Conservation (phyloP, 2,329 filamentous ascomycete genomes). For the Epicoccum nigrum region DNA sequence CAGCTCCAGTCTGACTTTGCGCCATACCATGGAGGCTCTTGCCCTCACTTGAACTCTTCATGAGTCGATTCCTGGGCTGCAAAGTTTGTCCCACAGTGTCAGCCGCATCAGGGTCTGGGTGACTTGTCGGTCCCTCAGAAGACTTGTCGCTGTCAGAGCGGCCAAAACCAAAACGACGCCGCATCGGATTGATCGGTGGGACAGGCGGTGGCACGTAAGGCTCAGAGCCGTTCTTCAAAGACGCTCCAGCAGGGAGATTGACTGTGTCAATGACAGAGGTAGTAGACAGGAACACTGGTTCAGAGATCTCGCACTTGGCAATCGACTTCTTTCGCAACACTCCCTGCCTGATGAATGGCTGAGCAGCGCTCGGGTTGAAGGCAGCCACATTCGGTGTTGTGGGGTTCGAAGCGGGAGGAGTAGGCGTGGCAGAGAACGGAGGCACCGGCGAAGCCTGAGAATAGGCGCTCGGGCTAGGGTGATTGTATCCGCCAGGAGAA, state of each 20-base stretch:
- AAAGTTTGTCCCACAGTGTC: conserved; percentile 43
- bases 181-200: conserved; percentile 65
- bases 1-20: conserved; percentile 30
- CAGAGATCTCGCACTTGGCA: conserved; percentile 67
- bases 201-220: conserved; percentile 52
- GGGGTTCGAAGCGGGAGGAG: conserved; percentile 58
- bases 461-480: conserved; percentile 38
- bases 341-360: conserved; percentile 35
- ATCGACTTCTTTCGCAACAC: conserved; percentile 61
- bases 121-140: conserved; percentile 46
- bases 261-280: conserved; percentile 66
- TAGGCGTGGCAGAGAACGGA: conserved; percentile 59
- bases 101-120: conserved; percentile 46
- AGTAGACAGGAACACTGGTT: conserved; percentile 60
- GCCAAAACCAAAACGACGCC: conserved; percentile 56
- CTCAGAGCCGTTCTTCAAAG: conserved; percentile 58
- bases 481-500: conserved; percentile 46
- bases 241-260: conserved; percentile 62
- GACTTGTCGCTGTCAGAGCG: conserved; percentile 44
- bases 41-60: conserved; percentile 59
- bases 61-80: conserved; percentile 49
- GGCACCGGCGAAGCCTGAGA: conserved; percentile 54
- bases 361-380: conserved; percentile 39
- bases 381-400: conserved; percentile 50
- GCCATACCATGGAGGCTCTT: conserved; percentile 55